Evolutionary conservation across 2,329 filamentous ascomycete genomes (phyloP).

Genomic region (Neopestalotiopsis sp.): DNA sequence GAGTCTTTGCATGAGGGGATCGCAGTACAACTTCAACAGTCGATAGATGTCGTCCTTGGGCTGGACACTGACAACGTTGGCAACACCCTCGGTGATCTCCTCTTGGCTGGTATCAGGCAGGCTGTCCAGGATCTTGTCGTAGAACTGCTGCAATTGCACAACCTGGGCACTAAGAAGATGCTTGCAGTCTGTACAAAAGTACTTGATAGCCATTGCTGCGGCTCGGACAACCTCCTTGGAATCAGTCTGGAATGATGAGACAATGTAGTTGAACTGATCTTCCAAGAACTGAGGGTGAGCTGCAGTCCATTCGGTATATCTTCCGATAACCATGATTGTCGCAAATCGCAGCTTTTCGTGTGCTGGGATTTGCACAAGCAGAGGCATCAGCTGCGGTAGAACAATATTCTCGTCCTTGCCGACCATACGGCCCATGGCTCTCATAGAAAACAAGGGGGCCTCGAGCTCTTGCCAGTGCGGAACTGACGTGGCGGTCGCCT

Average conservation of each 20-base stretch:
- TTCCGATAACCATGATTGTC: slow-evolving; percentile 94
- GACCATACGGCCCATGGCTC: slow-evolving; percentile 96
- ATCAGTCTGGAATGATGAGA: slow-evolving; percentile 85
- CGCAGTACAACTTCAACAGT: slow-evolving; percentile 89
- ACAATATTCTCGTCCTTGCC: slow-evolving; percentile 86
- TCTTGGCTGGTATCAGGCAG: slow-evolving; percentile 88
- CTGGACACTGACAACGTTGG: slow-evolving; percentile 87
- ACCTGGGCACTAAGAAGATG: slow-evolving; percentile 84
- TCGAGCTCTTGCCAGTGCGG: slow-evolving; percentile 97
- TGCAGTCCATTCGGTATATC: slow-evolving; percentile 98
- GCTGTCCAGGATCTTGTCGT: slow-evolving; percentile 85
- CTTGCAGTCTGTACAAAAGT: slow-evolving; percentile 95
- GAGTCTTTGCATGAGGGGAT: slow-evolving; percentile 83
- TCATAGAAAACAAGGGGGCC: slow-evolving; percentile 91
- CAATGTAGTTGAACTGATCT: slow-evolving; percentile 93
- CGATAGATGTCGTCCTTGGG: slow-evolving; percentile 80
- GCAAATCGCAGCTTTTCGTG: slow-evolving; percentile 99
- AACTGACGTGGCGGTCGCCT: slow-evolving; percentile 75
- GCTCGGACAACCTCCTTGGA: slow-evolving; percentile 92
- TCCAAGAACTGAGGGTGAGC: slow-evolving; percentile 92
- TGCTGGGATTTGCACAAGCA: slow-evolving; percentile 91
- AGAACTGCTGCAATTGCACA: slow-evolving; percentile 87
- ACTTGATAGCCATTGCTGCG: slow-evolving; percentile 92
- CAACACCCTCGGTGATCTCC: slow-evolving; percentile 94
- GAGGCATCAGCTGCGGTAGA: slow-evolving; percentile 71